Evolutionary conservation across 768 basidiomycete genomes (phyloP), one percentile per base, ranked within the genome.

Genomic region (Suillus bovinus): DNA sequence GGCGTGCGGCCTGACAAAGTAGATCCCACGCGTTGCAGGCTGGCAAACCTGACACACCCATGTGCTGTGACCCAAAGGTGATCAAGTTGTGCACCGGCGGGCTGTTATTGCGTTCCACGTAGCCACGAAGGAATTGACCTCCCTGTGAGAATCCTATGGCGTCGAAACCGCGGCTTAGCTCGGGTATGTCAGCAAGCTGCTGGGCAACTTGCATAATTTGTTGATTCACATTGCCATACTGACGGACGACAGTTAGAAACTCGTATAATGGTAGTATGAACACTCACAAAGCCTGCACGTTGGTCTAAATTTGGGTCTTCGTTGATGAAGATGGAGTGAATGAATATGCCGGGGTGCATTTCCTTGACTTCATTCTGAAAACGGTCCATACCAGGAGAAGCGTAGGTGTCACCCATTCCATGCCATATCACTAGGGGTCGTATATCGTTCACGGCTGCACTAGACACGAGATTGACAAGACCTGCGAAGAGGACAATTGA

Each of bases 111-210:
- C 84, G 78, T 67, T 94, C 89, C 22, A 90, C 83, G 66, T 92
- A 94, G 34, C 88, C 92, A n/a, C 93, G 84, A 41, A 94, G 81
- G 73, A 95, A 94, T 70, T 93, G 93, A 6, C 93, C 93, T 22
- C 88, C 93, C 82, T 95, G 93, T 1, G 93, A 94, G 74, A 95
- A 88, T 1, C 93, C 93, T 58, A 95, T 86, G 17, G 90, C 93
- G 70, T 94, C 92, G 67, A 94, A 95, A 3, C 93, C 93, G 33
- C 69, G 68, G 54, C 78, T 64, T 17, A 95, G 81, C 67, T 93
- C 86, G 1, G 85, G 80, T 38, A 94, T 81, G 1, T 74, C 79
- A 34, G 79, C 76, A 4, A 95, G 76, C 70, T 94, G 90, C 33
- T 80, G 77, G 16, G 88, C 81, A 7, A 89, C 92, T 34, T 81